Evolutionary conservation across 1,284 basidiomycete species (phyloP), one percentile per base, ranked within the genome.

Genomic region (Phellinidium pouzarii): DNA sequence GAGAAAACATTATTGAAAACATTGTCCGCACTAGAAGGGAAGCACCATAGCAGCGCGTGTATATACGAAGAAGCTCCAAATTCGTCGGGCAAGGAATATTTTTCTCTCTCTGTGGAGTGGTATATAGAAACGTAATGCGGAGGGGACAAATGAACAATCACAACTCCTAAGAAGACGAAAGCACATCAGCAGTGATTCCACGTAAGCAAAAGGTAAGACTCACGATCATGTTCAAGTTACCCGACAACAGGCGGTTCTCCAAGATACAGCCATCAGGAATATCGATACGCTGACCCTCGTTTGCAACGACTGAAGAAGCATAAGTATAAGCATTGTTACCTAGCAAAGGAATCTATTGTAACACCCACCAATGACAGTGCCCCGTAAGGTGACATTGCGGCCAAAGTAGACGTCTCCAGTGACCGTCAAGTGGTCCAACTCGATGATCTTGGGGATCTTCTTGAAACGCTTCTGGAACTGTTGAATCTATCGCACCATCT

Each of bases 391-490:
- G 49, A 97, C 90, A 66, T 93, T 91, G 62, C 93, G 84, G 42
- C 96, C 96, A 68, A 99, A 97, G 73, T 87, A 87, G 11, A 99
- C 94, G 68, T 98, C 94, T 29, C 94, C 94, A 55, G 91, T 91
- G 48, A 99, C 93, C 3, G 95, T 99, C 65, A 98, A 76, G 71
- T 98, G 94, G 72, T 98, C 95, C 53, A 97, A 79, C 69, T 97
- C 94, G 59, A 91, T 74, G 61, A 95, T 91, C 69, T 88, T 87
- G 46, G 95, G 95, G 61, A 98, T 96, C 71, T 88, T 91, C 82
- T 95, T 96, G 87, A 96, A 95, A 43, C 94, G 81, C 72, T 94
- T 94, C 76, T 97, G 92, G 81, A 97, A 98, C 68, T 94, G 86
- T 62, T 91, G 87, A 53, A 98, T 96, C 88, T 93, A 74, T 64